phyloP scores from a whole-genome alignment of 768 basidiomycete species.

The Dacryopinax spathularia region DNA sequence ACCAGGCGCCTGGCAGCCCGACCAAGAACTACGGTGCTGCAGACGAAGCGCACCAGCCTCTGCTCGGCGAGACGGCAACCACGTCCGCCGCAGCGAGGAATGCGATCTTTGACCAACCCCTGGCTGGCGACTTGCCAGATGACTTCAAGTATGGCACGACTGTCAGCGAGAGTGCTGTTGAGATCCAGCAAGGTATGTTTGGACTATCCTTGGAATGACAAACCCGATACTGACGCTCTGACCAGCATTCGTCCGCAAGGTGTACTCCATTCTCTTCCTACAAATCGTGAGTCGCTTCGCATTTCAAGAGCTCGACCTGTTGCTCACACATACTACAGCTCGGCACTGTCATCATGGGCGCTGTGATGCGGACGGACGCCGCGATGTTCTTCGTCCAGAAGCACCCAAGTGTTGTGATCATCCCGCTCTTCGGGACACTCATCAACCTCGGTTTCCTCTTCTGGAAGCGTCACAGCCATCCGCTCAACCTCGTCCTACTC shows the following conservation, averaged over 20 bases:
- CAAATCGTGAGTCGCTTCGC: slow-evolving; percentile 37
- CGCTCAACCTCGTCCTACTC: slow-evolving; percentile 72
- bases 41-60: background rate
- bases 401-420: slow-evolving; percentile 35
- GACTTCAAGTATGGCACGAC: slow-evolving; percentile 91
- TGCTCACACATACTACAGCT: slow-evolving; percentile 25
- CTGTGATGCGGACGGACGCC: slow-evolving; percentile 49
- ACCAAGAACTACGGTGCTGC: background rate
- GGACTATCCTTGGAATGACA: background rate
- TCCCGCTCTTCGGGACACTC: slow-evolving; percentile 60
- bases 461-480: slow-evolving; percentile 87
- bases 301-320: no score
- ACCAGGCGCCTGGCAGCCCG: background rate
- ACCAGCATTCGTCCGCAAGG: slow-evolving; percentile 64
- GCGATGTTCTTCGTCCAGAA: slow-evolving; percentile 56
- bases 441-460: slow-evolving; percentile 66
- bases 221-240: slow-evolving; percentile 15
- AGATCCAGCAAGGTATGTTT: slow-evolving; percentile 47
- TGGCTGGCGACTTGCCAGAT: slow-evolving; percentile 63
- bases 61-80: background rate
- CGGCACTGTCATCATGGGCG: slow-evolving; percentile 67
- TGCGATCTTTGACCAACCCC: slow-evolving; percentile 62
- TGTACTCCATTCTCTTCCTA: slow-evolving; percentile 63
- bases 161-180: slow-evolving; percentile 58
- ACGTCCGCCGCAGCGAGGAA: slow-evolving; percentile 16